phyloP scores from a whole-genome alignment of 2,329 filamentous ascomycete species.

The Alternaria consortialis region DNA sequence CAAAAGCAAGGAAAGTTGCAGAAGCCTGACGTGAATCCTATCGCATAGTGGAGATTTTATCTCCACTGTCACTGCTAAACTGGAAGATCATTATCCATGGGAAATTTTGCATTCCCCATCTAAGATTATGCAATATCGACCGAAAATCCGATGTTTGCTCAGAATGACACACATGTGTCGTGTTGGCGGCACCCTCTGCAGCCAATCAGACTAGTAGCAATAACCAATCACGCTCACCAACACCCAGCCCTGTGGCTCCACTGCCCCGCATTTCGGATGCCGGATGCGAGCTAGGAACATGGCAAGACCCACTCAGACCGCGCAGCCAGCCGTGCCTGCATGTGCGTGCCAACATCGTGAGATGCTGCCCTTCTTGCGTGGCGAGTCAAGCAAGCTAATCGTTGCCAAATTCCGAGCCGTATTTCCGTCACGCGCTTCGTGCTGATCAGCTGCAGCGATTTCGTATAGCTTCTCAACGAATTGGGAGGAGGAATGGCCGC shows the following conservation, averaged over 20 bases:
- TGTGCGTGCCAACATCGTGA: conserved; percentile 9
- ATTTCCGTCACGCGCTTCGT: not conserved
- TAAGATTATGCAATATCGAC: not conserved
- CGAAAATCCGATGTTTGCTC: conserved; percentile 4
- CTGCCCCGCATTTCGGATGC: conserved; percentile 8
- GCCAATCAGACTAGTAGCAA: conserved; percentile 6
- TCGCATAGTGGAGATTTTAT: not conserved
- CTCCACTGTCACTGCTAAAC: not conserved
- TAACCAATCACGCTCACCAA: not conserved
- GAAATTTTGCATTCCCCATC: conserved; percentile 1
- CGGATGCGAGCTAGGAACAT: not conserved
- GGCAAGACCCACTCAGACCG: conserved; percentile 1
- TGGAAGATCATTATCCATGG: not conserved
- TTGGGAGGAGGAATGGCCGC: not conserved
- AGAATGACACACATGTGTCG: conserved; percentile 12
- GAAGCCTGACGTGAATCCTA: conserved; percentile 6
- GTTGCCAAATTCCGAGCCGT: not conserved
- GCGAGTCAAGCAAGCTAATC: not conserved
- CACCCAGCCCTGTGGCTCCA: not conserved
- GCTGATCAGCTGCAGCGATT: not conserved
- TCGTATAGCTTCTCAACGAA: not conserved
- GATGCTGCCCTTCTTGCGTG: not conserved
- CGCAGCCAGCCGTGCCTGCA: not conserved
- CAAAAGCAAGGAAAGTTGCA: not conserved
- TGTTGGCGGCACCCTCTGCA: not conserved